Base-by-base conservation (phyloP, 176 grass and related monocot species). In the Poa annua region DNA sequence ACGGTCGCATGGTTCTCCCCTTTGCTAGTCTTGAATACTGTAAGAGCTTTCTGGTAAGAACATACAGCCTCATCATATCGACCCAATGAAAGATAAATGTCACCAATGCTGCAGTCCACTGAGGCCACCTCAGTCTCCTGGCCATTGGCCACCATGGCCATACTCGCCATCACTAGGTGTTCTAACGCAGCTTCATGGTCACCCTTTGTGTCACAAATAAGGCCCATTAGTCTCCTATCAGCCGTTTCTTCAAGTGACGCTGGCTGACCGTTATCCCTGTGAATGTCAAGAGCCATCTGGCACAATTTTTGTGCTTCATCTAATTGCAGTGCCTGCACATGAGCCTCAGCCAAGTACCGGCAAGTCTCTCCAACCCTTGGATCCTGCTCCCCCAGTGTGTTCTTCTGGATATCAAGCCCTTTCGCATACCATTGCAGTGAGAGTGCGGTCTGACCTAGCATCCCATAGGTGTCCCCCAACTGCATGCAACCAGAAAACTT, bases 401-500 rank as follows among this genome's bases (percentile, higher is more conserved):
- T 88, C 78, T 91, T 95, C 86, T 98, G 95, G 39, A 98, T 89
- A 54, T 93, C 81, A 68, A 98, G 87, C 21, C 92, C 95, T 11
- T 80, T 54, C 21, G 81, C 79, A 64, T 98, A 98, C 86, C 90
- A 98, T 47, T 93, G 71, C 71, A 98, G 71, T 33, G 95, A 94
- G 6, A 77, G 87, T 32, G 92, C 95, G 26, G 88, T 88, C 85
- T 93, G 95, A 41, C 95, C 95, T 74, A 98, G 83, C 85, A 98
- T 92, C 19, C 89, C 90, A 52, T 93, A 91, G 51, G 90, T 98
- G 71, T 98, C 95, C 11, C 95, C 95, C 44, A 98, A 68, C 67
- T 93, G 95, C 95, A 98, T 98, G 81, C 88, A 91, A 36, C 95
- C 95, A 26, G 95, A 98, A 75, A 98, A 98, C 80, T 95, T 98